Base-by-base conservation (phyloP, 2,329 filamentous ascomycete species). In the Massarina eburnea region DNA sequence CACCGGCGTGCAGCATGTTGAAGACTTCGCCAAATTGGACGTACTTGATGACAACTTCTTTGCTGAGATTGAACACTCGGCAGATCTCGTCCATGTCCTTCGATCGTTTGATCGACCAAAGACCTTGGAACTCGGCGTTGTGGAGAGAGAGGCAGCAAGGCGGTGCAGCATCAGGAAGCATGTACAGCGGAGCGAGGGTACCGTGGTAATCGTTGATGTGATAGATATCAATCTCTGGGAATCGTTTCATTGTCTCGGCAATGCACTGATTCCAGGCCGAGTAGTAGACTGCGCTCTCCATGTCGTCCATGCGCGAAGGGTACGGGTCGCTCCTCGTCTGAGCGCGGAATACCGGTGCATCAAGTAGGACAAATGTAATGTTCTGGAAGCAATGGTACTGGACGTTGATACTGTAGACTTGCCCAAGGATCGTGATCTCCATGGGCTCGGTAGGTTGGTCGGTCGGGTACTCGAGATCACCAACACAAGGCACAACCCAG, bases 201-300 rank as follows among this genome's bases (percentile, higher is more conserved):
- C 82, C 82, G 52, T 85, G 82, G 58, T 84, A 85, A 45, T 61
- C 82, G 65, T 85, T 85, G 63, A 84, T 81, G 59, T 85, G 82
- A 62, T 85, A 85, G n/a, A 85, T 61, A 54, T 84, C 80, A 47
- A 83, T 55, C 33, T 60, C 73, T 0, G 79, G 76, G 61, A 86
- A 87, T 14, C 84, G 78, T 45, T 77, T 76, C 53, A 85, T 79
- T 1, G 82, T 71, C 54, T 83, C 76, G 7, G 83, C 82, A 55
- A 87, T 85, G 61, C 84, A 87, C 63, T 82, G 80, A 52, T 87
- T 87, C 84, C 84, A 87, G 2, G 82, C 82, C 2, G 81, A 85
- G 61, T 86, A 86, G 66, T 85, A 84, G 37, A 87, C 80, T 10
- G 84, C 84, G 51, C 78, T 82, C 51, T 84, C 81, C 43, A 86